These are phyloP conservation scores for Boletellus deceptivus DNA, from an alignment of 1,284 basidiomycete genomes.

Conservation along the genomic window DNA sequence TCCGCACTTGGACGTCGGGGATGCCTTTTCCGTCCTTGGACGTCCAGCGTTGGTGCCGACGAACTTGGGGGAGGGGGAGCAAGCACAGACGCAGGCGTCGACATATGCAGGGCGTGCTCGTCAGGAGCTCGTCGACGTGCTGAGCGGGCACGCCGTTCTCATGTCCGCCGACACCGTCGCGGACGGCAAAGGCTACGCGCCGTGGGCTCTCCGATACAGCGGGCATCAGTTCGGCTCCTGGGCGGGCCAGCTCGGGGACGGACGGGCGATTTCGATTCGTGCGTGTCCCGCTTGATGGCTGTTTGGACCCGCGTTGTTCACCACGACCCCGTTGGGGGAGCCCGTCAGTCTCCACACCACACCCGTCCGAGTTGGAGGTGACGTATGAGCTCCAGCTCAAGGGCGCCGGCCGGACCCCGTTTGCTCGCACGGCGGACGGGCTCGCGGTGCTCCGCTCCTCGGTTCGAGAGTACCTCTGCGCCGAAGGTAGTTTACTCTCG, in stretches of 20 bases:
- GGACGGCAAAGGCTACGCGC: slow-evolving; percentile 60
- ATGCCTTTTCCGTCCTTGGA: slow-evolving; percentile 67
- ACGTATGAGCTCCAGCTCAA: slow-evolving; percentile 90
- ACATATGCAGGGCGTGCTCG: slow-evolving; percentile 46
- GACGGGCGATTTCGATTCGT: slow-evolving; percentile 87
- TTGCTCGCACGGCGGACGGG: slow-evolving; percentile 89
- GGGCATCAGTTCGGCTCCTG: slow-evolving; percentile 92
- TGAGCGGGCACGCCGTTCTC: slow-evolving; percentile 77
- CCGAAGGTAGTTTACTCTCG: slow-evolving; percentile 60
- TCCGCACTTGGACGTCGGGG: slow-evolving; percentile 85
- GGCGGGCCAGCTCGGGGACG: slow-evolving; percentile 98
- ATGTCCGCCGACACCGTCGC: slow-evolving; percentile 46
- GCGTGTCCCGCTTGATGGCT: slow-evolving; percentile 26
- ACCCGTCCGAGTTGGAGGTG: slow-evolving; percentile 54
- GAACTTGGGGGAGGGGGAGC: slow-evolving; percentile 31
- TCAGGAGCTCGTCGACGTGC: slow-evolving; percentile 74
- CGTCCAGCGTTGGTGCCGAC: slow-evolving; percentile 45
- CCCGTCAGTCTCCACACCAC: slow-evolving; percentile 68
- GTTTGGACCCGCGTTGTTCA: no score
- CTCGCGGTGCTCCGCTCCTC: slow-evolving; percentile 91
- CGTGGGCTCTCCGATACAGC: slow-evolving; percentile 87
- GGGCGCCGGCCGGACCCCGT: slow-evolving; percentile 92
- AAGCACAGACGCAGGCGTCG: slow-evolving; percentile 20
- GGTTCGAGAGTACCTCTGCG: slow-evolving; percentile 87
- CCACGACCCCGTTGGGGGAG: neutral